Evolutionary conservation across 192 early-diverging fungal species (phyloP).

Genomic region (Gonapodya prolifera): DNA sequence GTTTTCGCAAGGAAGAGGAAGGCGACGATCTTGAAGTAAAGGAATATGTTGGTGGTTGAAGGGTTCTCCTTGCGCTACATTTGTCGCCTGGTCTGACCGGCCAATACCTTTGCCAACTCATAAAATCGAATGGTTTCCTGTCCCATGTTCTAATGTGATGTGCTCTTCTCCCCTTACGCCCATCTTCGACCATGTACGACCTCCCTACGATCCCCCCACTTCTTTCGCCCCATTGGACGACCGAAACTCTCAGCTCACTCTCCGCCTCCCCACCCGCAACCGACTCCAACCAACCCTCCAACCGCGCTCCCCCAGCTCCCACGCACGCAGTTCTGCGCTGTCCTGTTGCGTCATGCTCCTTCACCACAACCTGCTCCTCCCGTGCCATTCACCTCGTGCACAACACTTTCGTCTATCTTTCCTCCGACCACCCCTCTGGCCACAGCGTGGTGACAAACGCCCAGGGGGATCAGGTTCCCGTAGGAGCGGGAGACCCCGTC

Average conservation of each 20-base stretch:
- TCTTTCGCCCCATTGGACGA: not conserved
- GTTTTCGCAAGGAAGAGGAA: too few species aligned
- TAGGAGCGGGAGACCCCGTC: not conserved
- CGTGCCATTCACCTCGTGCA: not conserved
- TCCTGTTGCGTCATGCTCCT: not conserved
- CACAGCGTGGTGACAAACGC: not conserved
- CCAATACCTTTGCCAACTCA: not conserved
- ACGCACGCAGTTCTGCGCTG: not conserved
- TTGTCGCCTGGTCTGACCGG: not conserved
- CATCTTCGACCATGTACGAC: not conserved
- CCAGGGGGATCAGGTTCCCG: too few species aligned
- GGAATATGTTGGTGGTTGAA: too few species aligned
- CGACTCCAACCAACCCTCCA: not conserved
- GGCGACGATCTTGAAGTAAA: too few species aligned
- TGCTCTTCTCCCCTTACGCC: not conserved
- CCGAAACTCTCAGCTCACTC: not conserved
- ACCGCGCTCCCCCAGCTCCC: not conserved
- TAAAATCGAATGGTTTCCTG: not conserved
- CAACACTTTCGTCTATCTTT: not conserved
- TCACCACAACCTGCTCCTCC: not conserved
- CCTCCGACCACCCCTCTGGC: not conserved
- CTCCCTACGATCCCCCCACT: not conserved
- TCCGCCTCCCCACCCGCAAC: not conserved
- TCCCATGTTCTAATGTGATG: not conserved
- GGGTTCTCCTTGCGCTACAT: not conserved